Percentiles rank a stretch among this genome's conserved stretches.
These are phyloP conservation scores for Anthoceros angustus DNA, from an alignment of 225 moss, liverwort and hornwort genomes.

Conservation along the genomic window DNA sequence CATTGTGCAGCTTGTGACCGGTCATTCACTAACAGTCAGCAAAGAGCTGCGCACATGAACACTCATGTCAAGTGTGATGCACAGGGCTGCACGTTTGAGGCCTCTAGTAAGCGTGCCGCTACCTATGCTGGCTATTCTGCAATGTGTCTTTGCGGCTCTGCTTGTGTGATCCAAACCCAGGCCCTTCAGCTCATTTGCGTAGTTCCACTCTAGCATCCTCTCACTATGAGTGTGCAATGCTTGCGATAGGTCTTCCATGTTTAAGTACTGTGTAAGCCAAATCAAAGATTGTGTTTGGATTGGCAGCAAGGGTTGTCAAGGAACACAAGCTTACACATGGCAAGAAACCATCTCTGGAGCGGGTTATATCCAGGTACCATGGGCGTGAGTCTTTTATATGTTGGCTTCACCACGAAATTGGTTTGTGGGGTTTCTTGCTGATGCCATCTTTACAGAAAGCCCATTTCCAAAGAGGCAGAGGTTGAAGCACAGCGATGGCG, in stretches of 20 bases:
- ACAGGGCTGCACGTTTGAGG: conserved; percentile 33
- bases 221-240: background rate
- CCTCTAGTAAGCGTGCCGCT: conserved; percentile 19
- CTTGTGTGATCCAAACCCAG: background rate
- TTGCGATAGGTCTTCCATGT: background rate
- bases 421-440: conserved; percentile 10
- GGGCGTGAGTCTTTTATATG: too few species aligned
- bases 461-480: conserved; percentile 31
- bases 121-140: background rate
- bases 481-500: conserved; percentile 68
- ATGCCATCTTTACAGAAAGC: background rate
- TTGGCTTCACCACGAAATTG: background rate
- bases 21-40: conserved; percentile 21
- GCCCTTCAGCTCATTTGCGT: background rate
- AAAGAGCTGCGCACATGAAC: conserved; percentile 26
- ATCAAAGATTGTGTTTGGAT: background rate
- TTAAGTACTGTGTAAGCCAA: background rate
- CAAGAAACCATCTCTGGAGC: background rate
- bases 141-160: background rate
- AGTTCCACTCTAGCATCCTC: background rate
- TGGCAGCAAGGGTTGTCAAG: conserved; percentile 83
- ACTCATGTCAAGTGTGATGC: conserved; percentile 40
- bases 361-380: background rate
- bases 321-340: conserved; percentile 67
- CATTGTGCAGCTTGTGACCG: conserved; percentile 36